A percentile compares a stretch with the other conserved stretches of the same genome.
phyloP scores from a whole-genome alignment of 345 rosid genomes.

The Euphorbia lathyris region DNA sequence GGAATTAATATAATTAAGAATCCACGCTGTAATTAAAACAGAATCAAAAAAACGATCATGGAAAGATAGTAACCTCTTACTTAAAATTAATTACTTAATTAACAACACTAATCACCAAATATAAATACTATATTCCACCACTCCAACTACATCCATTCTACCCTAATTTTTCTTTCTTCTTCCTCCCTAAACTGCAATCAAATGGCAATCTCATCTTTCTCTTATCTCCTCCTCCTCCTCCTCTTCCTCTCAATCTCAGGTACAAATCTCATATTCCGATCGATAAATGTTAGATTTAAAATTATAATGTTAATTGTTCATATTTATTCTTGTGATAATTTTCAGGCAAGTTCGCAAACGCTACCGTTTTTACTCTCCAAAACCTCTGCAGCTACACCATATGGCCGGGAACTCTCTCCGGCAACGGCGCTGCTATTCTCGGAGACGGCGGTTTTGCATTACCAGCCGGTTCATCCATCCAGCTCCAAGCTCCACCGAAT shows the following conservation, averaged over 20 bases:
- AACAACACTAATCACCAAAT: not conserved
- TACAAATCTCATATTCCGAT: not conserved
- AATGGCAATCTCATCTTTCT: slow-evolving; percentile 20
- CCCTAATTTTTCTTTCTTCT: not conserved
- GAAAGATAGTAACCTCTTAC: slow-evolving; percentile 20
- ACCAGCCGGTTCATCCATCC: slow-evolving; percentile 46
- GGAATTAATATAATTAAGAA: no score
- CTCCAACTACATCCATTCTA: slow-evolving; percentile 19
- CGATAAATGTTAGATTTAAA: not conserved
- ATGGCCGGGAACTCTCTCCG: slow-evolving; percentile 89
- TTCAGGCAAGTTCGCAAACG: slow-evolving; percentile 40
- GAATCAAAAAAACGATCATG: slow-evolving; percentile 20
- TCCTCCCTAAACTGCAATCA: not conserved
- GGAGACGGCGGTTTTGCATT: slow-evolving; percentile 72
- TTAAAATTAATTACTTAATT: not conserved
- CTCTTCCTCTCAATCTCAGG: slow-evolving; percentile 32
- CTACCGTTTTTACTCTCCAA: slow-evolving; percentile 60
- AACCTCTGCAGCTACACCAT: slow-evolving; percentile 68
- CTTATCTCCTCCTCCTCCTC: slow-evolving; percentile 23
- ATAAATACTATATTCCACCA: slow-evolving; percentile 18
- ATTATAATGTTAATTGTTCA: not conserved
- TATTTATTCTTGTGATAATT: not conserved
- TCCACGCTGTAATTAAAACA: not conserved
- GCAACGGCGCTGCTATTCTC: slow-evolving; percentile 47
- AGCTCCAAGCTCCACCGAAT: slow-evolving; percentile 56